Base-by-base conservation (phyloP, 371 early-diverging fungal genomes). In the Smittium culicis region DNA sequence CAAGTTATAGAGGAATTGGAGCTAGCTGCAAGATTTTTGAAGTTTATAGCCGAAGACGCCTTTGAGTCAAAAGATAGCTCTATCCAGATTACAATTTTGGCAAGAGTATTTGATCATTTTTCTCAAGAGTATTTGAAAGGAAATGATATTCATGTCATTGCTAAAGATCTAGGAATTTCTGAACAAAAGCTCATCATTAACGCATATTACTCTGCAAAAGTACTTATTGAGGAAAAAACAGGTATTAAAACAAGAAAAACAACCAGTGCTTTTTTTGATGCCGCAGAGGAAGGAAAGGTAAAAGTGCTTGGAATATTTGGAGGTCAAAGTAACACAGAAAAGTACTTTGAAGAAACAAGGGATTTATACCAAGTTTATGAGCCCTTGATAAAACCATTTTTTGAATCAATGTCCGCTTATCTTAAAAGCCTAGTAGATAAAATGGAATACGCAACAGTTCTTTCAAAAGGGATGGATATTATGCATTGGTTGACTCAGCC, bases 321-420 rank as follows among this genome's bases (percentile, higher is more conserved):
- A 70, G 94, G 94, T 65, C 96, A 95, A 77, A 94, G 96, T 72
- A 91, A 89, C 67, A 86, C 88, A 71, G 91, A 93, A 69, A 92
- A 91, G 68, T 93, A 92, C 80, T 91, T 95, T 76, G 89, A 89
- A 69, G 96, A 95, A 75, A 78, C 92, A 17, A 85, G 84, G 1
- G 77, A 82, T 61, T 80, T 89, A 35, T 87, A 86, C 78, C 77
- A 71, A 28, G 85, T 87, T 63, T 93, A 93, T 77, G 81, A 83
- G 67, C 82, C 89, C 56, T 70, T 92, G 64, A 85, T 91, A 1
- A 76, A 80, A 66, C 81, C 83, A 45, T 91, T 87, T 72, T 79
- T 92, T 33, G 74, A 78, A 34, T 82, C 83, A 65, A 88, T 89
- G 83, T 86, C 69, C 30, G 79, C n/a, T 76, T 32, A 85, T 88